phyloP scores from a whole-genome alignment of 345 rosid genomes.

The Bretschneidera sinensis region DNA sequence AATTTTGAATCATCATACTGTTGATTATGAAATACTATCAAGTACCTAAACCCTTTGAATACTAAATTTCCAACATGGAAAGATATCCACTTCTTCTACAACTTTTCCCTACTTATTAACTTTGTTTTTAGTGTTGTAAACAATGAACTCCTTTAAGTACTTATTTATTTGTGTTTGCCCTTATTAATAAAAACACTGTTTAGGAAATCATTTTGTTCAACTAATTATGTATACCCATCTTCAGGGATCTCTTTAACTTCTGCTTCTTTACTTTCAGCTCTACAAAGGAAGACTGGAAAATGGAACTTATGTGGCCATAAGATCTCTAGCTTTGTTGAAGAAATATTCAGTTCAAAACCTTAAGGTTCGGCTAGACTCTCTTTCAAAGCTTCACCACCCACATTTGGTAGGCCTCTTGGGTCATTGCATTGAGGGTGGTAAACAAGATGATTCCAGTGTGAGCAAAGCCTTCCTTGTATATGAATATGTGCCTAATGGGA shows the following conservation, averaged over 20 bases:
- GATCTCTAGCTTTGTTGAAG: slow-evolving; percentile 52
- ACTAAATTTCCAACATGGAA: too few species aligned
- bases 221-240: not conserved
- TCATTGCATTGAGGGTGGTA: slow-evolving; percentile 56
- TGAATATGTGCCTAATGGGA: slow-evolving; percentile 66
- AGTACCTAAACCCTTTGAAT: too few species aligned
- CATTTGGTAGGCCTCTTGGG: slow-evolving; percentile 84
- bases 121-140: too few species aligned
- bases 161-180: not conserved
- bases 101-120: too few species aligned
- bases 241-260: slow-evolving; percentile 3
- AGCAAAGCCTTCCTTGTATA: slow-evolving; percentile 66
- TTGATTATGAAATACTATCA: not conserved
- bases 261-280: slow-evolving; percentile 47
- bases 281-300: slow-evolving; percentile 77
- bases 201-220: too few species aligned
- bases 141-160: too few species aligned
- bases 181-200: not conserved
- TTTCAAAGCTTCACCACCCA: slow-evolving; percentile 90
- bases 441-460: slow-evolving; percentile 41
- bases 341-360: slow-evolving; percentile 71
- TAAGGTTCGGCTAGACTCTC: slow-evolving; percentile 61
- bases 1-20: not conserved
- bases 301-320: slow-evolving; percentile 66
- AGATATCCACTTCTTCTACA: too few species aligned